Evolutionary conservation across 108 stramenopile species (phyloP).

Genomic region (Pinguiococcus pyrenoidosus): DNA sequence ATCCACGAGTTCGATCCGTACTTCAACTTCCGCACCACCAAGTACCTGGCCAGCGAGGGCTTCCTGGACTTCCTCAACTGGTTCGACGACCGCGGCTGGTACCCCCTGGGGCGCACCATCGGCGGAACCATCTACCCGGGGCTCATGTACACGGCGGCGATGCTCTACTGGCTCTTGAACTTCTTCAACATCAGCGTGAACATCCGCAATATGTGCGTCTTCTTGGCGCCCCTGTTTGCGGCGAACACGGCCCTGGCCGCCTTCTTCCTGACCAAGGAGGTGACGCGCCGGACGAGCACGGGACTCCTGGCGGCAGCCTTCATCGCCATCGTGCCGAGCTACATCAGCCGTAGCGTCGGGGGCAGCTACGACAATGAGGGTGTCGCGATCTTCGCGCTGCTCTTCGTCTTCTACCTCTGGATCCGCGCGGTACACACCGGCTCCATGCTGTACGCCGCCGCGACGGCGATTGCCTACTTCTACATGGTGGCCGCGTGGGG

Average conservation of each 20-base stretch:
- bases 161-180: constrained; percentile 43
- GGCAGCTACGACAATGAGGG: constrained; percentile 96
- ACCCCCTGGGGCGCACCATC: constrained; percentile 90
- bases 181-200: constrained; percentile 34
- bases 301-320: constrained; percentile 68
- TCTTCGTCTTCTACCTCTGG: constrained; percentile 88
- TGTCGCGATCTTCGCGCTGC: constrained; percentile 83
- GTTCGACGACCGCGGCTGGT: constrained; percentile 54
- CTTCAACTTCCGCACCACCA: constrained; percentile 73
- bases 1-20: constrained; percentile 89
- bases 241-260: constrained; percentile 32
- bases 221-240: constrained; percentile 32
- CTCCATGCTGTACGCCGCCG: constrained; percentile 26
- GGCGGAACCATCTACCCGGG: constrained; percentile 97
- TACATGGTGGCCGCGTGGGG: constrained; percentile 93
- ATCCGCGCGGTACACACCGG: constrained; percentile 44
- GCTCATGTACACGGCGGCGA: constrained; percentile 86
- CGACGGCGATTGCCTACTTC: constrained; percentile 27
- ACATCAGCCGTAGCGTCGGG: constrained; percentile 89
- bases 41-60: constrained; percentile 47
- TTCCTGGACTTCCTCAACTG: constrained; percentile 32
- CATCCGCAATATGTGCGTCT: constrained; percentile 44
- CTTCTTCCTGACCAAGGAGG: constrained; percentile 36
- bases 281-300: constrained; percentile 9
- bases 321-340: constrained; percentile 82